Conservation (phyloP, 2,329 filamentous ascomycete species). For the Colletotrichum eleusines region DNA sequence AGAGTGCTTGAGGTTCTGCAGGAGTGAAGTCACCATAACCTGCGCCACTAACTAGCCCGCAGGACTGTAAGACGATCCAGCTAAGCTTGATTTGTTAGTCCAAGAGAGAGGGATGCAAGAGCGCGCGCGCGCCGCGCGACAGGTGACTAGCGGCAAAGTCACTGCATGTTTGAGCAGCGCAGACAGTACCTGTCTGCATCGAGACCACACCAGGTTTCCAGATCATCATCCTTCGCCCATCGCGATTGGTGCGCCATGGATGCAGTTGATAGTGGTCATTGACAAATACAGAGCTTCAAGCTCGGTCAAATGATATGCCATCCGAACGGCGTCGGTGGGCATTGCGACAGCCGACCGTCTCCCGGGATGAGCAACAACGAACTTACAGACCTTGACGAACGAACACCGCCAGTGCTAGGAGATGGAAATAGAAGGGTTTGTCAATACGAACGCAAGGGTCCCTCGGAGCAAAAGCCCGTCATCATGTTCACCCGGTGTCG, state of each 20-base stretch:
- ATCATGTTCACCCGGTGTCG: neutral
- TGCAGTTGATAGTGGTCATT: neutral
- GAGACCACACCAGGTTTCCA: neutral
- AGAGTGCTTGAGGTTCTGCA: constrained; percentile 15
- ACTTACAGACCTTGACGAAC: neutral
- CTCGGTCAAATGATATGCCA: constrained; percentile 15
- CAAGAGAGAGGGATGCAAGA: neutral
- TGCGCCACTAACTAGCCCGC: constrained; percentile 21
- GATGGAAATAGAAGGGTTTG: constrained; percentile 19
- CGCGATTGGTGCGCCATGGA: neutral
- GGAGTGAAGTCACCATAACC: constrained; percentile 8
- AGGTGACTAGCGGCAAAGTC: neutral
- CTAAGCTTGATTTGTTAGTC: neutral
- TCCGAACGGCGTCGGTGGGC: constrained; percentile 10
- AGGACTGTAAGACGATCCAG: neutral
- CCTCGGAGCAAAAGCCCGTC: neutral
- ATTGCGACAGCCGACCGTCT: neutral
- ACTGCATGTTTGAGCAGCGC: neutral
- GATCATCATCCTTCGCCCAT: neutral
- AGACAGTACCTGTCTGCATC: neutral
- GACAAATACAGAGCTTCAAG: neutral
- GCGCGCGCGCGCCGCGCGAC: neutral
- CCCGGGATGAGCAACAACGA: neutral
- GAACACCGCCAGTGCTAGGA: neutral
- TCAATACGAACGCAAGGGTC: neutral